These are phyloP conservation scores for Strigomonas culicis DNA, from an alignment of 208 protist species.

Conservation along the genomic window DNA sequence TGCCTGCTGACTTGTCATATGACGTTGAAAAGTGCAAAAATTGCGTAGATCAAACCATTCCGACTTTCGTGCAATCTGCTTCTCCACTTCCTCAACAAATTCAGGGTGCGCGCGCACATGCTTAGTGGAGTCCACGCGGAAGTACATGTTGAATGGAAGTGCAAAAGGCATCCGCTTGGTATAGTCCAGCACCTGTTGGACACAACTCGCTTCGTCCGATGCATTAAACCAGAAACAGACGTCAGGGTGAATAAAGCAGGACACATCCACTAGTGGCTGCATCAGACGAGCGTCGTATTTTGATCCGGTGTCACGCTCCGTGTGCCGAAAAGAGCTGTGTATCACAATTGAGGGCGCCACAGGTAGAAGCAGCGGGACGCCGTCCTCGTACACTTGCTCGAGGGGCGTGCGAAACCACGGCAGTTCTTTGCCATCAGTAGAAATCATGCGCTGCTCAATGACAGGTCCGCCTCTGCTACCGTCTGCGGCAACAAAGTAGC, in stretches of 20 bases:
- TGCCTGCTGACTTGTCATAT: too few relatives aligned
- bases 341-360: conserved; percentile 81
- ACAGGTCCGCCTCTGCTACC: conserved; percentile 9
- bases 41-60: conserved; percentile 53
- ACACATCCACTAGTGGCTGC: conserved; percentile 81
- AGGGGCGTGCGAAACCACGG: conserved; percentile 80
- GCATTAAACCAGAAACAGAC: conserved; percentile 84
- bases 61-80: conserved; percentile 32
- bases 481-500: conserved; percentile 33
- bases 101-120: conserved; percentile 34
- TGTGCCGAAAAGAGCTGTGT: conserved; percentile 42
- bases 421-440: conserved; percentile 34
- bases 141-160: conserved; percentile 84
- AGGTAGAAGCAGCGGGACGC: conserved; percentile 61
- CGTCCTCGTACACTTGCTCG: conserved; percentile 50
- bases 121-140: conserved; percentile 69
- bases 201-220: conserved; percentile 62
- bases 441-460: conserved; percentile 69
- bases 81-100: conserved; percentile 27
- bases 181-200: conserved; percentile 76
- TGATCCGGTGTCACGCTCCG: conserved; percentile 27
- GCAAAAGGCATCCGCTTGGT: conserved; percentile 81
- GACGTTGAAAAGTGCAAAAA: conserved; percentile 48
- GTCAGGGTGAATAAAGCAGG: conserved; percentile 68
- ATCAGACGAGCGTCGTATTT: conserved; percentile 47